Percentiles rank a stretch among this genome's conserved stretches.
phyloP scores from a whole-genome alignment of 1,284 basidiomycete genomes.

The Phylloboletellus chloephorus region DNA sequence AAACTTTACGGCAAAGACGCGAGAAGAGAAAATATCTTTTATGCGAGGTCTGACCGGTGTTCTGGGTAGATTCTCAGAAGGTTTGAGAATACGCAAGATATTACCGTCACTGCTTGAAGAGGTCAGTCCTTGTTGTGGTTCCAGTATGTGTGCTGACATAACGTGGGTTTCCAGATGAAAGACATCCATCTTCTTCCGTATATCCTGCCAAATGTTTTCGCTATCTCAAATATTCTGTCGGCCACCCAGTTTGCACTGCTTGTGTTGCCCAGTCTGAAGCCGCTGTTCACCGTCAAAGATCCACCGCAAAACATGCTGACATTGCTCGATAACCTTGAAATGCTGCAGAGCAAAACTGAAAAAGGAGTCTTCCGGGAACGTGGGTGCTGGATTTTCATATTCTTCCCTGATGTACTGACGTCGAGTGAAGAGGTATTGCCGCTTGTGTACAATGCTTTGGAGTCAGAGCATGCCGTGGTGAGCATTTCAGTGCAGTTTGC shows the following conservation, averaged over 20 bases:
- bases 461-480: conserved; percentile 83
- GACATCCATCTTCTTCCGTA: conserved; percentile 88
- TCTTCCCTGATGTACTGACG: conserved; percentile 5
- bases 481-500: conserved; percentile 18
- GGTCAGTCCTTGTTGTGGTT: conserved; percentile 38
- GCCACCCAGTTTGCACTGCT: conserved; percentile 77
- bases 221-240: conserved; percentile 76
- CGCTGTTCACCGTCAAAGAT: conserved; percentile 87
- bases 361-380: conserved; percentile 85
- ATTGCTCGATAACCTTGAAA: conserved; percentile 80
- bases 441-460: conserved; percentile 91
- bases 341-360: conserved; percentile 88
- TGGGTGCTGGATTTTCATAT: conserved; percentile 39
- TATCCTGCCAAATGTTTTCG: conserved; percentile 97
- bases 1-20: conserved; percentile 88
- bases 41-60: conserved; percentile 87
- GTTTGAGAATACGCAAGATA: conserved; percentile 84
- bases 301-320: conserved; percentile 97
- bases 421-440: conserved; percentile 76
- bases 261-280: conserved; percentile 85
- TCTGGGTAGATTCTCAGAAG: conserved; percentile 82
- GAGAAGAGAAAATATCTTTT: conserved; percentile 95
- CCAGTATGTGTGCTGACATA: conserved; percentile 11
- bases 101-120: conserved; percentile 94
- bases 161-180: conserved; percentile 66